Evolutionary conservation across 257 asterid genomes (phyloP), one percentile per base, ranked within the genome.

Genomic region (Solanum chiquidenum): DNA sequence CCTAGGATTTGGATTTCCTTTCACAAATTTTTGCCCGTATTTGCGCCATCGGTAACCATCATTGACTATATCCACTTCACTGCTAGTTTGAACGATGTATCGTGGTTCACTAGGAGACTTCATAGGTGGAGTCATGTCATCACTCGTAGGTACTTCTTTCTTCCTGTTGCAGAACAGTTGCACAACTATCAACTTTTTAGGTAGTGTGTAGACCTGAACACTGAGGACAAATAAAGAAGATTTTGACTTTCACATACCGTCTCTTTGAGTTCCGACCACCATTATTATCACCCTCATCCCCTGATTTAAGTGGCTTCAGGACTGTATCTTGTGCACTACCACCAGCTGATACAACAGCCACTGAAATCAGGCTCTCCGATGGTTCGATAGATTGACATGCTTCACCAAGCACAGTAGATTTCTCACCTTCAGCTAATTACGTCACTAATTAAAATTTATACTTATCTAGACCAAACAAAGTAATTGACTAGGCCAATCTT

Each of bases 41-140:
- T 96, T 96, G 89, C 99, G 98, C 99, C 99, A 95, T 90, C 99
- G 95, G 89, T 94, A 94, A 87, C 98, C 98, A 91, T 96, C 99
- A 89, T 94, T 93, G 73, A 95, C 91, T 86, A 94, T 49, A 92
- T 95, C 98, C 90, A 94, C 96, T 88, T 91, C 97, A 85, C 98
- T 96, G 90, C 88, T 85, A 85, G 95, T 94, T 88, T 95, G 96
- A 90, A 94, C 98, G 84, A 95, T 95, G 83, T 92, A 93, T 23
- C 95, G 92, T 14, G 91, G 88, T 88, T 94, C 98, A 86, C 88
- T 90, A 83, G 84, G 89, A 88, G 94, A 88, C 91, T 90, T 91
- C 88, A 66, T 92, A 87, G 90, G 90, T 88, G 85, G 88, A 88
- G 16, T 49, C 75, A 74, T 91, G 46, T 91, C 96, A 90, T 91